Evolutionary conservation across 2,329 filamentous ascomycete genomes (phyloP).

Genomic region (Talaromyces sp.): DNA sequence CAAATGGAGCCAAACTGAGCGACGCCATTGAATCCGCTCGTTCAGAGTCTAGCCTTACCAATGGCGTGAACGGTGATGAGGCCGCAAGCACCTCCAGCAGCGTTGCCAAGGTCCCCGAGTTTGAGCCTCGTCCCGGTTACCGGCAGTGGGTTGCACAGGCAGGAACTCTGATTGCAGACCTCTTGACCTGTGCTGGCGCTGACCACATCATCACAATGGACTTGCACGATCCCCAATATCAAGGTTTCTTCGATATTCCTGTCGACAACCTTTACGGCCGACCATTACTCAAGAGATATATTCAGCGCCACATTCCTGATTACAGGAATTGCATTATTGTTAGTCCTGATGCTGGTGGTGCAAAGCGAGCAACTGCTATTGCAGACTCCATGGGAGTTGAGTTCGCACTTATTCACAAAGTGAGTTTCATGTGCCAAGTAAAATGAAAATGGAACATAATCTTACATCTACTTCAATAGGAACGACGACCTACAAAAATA

Average conservation of each 20-base stretch:
- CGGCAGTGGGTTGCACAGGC: conserved; percentile 99
- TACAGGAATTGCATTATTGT: conserved; percentile 88
- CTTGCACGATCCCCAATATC: conserved; percentile 91
- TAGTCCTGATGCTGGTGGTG: conserved; percentile 92
- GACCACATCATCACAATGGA: conserved; percentile 99
- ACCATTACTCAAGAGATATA: conserved; percentile 60
- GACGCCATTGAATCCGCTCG: conserved; percentile 41
- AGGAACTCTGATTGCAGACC: conserved; percentile 88
- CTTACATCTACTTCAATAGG: conserved; percentile 50
- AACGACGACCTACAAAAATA: conserved; percentile 84
- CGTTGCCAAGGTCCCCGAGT: conserved; percentile 57
- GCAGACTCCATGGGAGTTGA: conserved; percentile 90
- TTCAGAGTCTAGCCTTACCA: conserved; percentile 29
- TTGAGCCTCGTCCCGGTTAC: conserved; percentile 85
- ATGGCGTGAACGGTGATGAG: conserved; percentile 47
- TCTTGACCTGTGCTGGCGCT: conserved; percentile 90
- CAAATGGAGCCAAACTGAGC: conserved; percentile 41
- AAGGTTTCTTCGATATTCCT: conserved; percentile 98
- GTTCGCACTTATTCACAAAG: conserved; percentile 98
- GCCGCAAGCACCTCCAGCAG: conserved; percentile 58
- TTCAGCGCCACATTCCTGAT: conserved; percentile 78
- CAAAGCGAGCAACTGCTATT: conserved; percentile 92
- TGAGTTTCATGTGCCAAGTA: conserved; percentile 41
- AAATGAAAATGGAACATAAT: background rate
- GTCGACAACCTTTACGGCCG: conserved; percentile 91